A percentile compares a stretch with the other conserved stretches of the same genome.
phyloP scores from a whole-genome alignment of 441 rosid genomes.

The Erodium texanum region DNA sequence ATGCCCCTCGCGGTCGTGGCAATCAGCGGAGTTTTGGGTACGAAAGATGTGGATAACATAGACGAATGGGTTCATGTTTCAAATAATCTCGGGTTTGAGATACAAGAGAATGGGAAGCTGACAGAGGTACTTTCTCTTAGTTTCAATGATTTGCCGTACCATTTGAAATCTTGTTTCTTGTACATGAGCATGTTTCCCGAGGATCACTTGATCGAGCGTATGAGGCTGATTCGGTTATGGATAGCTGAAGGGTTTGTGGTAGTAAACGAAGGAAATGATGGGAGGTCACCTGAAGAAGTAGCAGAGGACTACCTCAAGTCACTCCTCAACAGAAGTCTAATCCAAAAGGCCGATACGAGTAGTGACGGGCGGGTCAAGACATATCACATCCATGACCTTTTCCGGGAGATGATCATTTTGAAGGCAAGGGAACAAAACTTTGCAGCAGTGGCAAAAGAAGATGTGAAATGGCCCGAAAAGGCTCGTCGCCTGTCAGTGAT shows the following conservation, averaged over 20 bases:
- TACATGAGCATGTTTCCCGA: conserved; percentile 27
- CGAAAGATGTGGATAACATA: conserved; percentile 20
- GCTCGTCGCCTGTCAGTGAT: conserved; percentile 33
- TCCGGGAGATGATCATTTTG: conserved; percentile 23
- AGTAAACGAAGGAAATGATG: conserved; percentile 12
- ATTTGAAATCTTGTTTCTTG: conserved; percentile 23
- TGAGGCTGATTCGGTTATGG: conserved; percentile 24
- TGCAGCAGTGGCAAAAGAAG: conserved; percentile 26
- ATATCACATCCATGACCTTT: conserved; percentile 26
- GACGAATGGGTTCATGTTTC: conserved; percentile 23
- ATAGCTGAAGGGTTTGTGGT: conserved; percentile 26
- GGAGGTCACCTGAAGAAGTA: conserved; percentile 29
- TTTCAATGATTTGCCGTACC: conserved; percentile 26
- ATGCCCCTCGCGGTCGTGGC: conserved; percentile 40
- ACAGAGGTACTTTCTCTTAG: conserved; percentile 25
- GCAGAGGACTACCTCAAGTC: conserved; percentile 26
- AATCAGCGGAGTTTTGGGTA: conserved; percentile 32
- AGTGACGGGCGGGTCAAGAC: conserved; percentile 27
- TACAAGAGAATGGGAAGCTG: conserved; percentile 17
- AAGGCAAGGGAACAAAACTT: conserved; percentile 28
- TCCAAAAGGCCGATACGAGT: conserved; percentile 24
- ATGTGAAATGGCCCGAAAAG: conserved; percentile 26
- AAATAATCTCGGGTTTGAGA: conserved; percentile 19
- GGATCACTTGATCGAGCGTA: conserved; percentile 14
- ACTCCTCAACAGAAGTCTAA: conserved; percentile 24